Percentiles rank a stretch among this genome's conserved stretches.
Evolutionary conservation across 371 early-diverging fungal genomes (phyloP).

Genomic region (Apophysomyces sp.): DNA sequence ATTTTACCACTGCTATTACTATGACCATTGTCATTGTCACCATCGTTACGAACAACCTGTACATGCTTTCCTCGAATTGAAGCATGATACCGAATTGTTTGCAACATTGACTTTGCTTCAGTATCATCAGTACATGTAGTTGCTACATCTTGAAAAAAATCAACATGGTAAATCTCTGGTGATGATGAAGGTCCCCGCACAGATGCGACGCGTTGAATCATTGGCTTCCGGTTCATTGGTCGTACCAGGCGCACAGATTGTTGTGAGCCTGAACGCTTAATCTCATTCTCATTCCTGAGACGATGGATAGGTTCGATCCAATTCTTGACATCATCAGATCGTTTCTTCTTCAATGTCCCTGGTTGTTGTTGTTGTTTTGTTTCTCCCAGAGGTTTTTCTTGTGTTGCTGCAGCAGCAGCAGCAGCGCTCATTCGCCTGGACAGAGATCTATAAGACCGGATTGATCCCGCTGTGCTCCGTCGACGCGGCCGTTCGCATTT

Average conservation of each 20-base stretch:
- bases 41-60: constrained; percentile 7
- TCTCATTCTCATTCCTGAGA: not conserved
- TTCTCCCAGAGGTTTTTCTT: not conserved
- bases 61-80: constrained; percentile 32
- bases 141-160: constrained; percentile 38
- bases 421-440: not conserved
- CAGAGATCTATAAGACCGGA: not conserved
- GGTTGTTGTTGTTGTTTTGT: not conserved
- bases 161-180: constrained; percentile 20
- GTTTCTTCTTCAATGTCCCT: constrained; percentile 27
- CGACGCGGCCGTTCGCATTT: not conserved
- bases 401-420: not conserved
- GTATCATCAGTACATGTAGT: constrained; percentile 13
- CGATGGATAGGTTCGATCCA: constrained; percentile 26
- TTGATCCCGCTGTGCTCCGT: not conserved
- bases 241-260: not conserved
- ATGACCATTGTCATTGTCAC: not conserved
- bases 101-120: not conserved
- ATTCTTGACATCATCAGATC: constrained; percentile 43
- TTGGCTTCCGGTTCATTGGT: constrained; percentile 11
- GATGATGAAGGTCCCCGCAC: constrained; percentile 6
- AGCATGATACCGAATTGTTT: constrained; percentile 26
- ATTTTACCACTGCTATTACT: not conserved
- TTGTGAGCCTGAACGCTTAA: not conserved
- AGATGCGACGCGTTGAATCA: constrained; percentile 4